Evolutionary conservation across 2,329 filamentous ascomycete genomes (phyloP), one percentile per base, ranked within the genome.

Genomic region (Fusarium oxysporum): DNA sequence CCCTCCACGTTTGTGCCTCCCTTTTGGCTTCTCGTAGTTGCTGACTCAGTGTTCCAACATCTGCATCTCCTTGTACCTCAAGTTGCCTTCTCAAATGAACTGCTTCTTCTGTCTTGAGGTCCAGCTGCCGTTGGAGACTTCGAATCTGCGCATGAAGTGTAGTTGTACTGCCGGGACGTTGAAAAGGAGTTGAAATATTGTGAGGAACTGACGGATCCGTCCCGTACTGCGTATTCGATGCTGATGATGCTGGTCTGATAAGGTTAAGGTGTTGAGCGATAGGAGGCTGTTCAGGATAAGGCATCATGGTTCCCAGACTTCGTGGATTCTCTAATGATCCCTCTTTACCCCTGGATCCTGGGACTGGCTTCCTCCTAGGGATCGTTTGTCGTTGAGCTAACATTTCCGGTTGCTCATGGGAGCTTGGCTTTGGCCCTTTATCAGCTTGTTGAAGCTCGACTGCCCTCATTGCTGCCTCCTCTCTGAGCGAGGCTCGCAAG

Each of bases 91-190:
- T 82, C 28, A 89, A 77, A 19, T 86, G 83, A 8, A 75, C 65
- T 8, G 80, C 78, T 71, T 90, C 86, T 58, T 89, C 86, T 2
- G 77, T 81, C 57, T 84, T 85, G 13, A 73, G 70, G 11, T 84
- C 82, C 4, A 91, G 76, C 45, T 86, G 85, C 5, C 79, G 81
- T 71, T 87, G 86, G 12, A 91, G 82, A 28, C 72, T 82, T 21
- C 84, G 82, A 19, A 90, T 85, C 71, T 88, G 87, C 0, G 80
- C 78, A 72, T 89, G 84, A 7, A 89, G 79, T 7, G 82, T 67
- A 3, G 81, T 82, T 5, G 80, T 79, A 37, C 79, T 79, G 16
- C 76, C 66, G 16, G 75, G 65, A 33, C 76, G 73, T 40, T 75
- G 74, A 32, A 72, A 76, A 23, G 72, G 69, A 8, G 73, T 53